These are phyloP conservation scores for Meyerozyma elateridarum DNA, from an alignment of 1,139 yeast species.

Conservation along the genomic window DNA sequence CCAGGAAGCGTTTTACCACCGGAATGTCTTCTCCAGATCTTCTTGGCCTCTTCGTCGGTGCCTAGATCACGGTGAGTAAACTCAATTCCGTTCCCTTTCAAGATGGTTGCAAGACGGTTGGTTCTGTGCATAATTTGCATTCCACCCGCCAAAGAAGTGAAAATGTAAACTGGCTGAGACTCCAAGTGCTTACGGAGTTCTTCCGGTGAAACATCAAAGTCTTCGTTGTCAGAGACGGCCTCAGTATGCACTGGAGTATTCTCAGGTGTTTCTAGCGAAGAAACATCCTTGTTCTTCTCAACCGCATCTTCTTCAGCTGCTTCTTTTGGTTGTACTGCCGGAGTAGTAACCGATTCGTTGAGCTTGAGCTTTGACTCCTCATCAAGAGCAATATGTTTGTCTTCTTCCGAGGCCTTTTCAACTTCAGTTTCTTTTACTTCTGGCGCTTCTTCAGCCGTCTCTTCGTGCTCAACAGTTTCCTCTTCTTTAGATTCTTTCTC, in stretches of 20 bases:
- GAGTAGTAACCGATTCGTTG: background rate
- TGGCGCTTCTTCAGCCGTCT: slow-evolving; percentile 6
- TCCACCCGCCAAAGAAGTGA: slow-evolving; percentile 87
- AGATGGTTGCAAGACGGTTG: slow-evolving; percentile 68
- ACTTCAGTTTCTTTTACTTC: slow-evolving; percentile 6
- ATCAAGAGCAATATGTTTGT: background rate
- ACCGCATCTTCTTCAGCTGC: background rate
- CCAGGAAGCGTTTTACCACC: slow-evolving; percentile 81
- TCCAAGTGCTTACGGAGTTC: slow-evolving; percentile 43
- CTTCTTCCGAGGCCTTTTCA: slow-evolving; percentile 1
- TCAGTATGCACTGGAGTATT: slow-evolving; percentile 1
- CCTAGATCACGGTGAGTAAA: slow-evolving; percentile 78
- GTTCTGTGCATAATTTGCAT: slow-evolving; percentile 81
- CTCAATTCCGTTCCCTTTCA: slow-evolving; percentile 67
- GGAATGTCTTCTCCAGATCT: slow-evolving; percentile 78
- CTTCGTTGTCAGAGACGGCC: slow-evolving; percentile 16
- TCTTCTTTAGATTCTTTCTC: slow-evolving; percentile 7
- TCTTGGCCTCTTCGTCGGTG: slow-evolving; percentile 80
- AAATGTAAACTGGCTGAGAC: slow-evolving; percentile 64
- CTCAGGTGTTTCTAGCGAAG: background rate
- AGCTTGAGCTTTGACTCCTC: background rate
- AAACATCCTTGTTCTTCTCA: background rate
- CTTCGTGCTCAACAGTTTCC: slow-evolving; percentile 6
- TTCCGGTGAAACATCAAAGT: slow-evolving; percentile 39
- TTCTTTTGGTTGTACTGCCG: background rate